Evolutionary conservation across 2,329 filamentous ascomycete species (phyloP).

Genomic region (Botrytis pseudocinerea): DNA sequence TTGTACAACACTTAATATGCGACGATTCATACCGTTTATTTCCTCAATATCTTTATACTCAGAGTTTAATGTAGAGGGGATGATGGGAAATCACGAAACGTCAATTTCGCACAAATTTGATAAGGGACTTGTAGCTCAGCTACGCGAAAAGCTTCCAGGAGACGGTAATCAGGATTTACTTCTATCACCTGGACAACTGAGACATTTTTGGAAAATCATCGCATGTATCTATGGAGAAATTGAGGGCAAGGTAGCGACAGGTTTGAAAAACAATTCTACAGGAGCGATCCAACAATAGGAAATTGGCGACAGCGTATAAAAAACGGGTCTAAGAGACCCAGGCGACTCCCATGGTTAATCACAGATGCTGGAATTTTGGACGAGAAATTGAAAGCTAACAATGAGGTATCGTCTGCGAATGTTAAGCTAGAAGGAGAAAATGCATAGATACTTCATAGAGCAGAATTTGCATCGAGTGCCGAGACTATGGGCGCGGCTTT

Average conservation of each 20-base stretch:
- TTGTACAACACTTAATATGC: neutral
- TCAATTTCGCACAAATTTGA: neutral
- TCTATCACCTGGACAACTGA: neutral
- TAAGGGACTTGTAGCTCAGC: neutral
- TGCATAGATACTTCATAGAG: neutral
- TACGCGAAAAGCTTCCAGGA: neutral
- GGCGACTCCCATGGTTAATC: neutral
- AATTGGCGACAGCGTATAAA: neutral
- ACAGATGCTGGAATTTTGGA: neutral
- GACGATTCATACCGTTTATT: neutral
- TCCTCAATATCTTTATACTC: neutral
- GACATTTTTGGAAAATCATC: neutral
- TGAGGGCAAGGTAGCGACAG: neutral
- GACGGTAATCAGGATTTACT: neutral
- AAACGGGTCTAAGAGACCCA: neutral
- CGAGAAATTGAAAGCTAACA: neutral
- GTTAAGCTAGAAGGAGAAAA: neutral
- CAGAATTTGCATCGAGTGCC: neutral
- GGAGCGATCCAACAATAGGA: neutral
- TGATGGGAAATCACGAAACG: neutral
- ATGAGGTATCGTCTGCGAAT: neutral
- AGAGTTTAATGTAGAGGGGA: neutral
- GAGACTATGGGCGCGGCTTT: neutral
- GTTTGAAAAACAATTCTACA: neutral
- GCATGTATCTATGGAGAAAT: neutral